Evolutionary conservation across 768 basidiomycete genomes (phyloP).

Genomic region (Tricholoma sp.): DNA sequence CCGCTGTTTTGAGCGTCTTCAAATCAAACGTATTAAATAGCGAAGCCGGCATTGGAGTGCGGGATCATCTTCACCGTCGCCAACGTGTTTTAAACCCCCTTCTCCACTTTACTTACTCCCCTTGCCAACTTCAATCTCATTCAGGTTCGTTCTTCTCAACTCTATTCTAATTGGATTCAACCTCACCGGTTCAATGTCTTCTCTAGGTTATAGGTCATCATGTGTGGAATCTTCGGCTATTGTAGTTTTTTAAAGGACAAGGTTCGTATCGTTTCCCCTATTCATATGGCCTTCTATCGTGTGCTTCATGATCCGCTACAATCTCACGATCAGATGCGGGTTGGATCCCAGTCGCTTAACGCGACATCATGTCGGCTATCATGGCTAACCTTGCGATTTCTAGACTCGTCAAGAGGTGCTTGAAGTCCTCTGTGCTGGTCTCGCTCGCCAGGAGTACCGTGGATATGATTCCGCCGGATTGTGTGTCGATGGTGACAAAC

Average conservation of each 20-base stretch:
- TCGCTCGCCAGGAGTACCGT: conserved; percentile 94
- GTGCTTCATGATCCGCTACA: neutral
- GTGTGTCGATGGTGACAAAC: conserved; percentile 87
- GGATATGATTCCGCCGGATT: conserved; percentile 96
- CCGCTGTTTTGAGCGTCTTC: neutral
- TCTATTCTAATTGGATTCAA: neutral
- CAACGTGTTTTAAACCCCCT: neutral
- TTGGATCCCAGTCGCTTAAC: neutral
- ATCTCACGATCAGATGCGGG: neutral
- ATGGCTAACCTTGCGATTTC: conserved; percentile 7
- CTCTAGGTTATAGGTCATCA: conserved; percentile 22
- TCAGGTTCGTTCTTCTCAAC: conserved; percentile 9
- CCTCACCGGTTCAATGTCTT: neutral
- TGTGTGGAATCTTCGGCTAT: conserved; percentile 98
- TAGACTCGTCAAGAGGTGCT: conserved; percentile 89
- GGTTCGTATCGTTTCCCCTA: conserved; percentile 40
- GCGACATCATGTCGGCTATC: neutral
- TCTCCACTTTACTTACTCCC: neutral
- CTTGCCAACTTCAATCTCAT: neutral
- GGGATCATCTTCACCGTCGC: neutral
- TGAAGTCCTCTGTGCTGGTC: conserved; percentile 85
- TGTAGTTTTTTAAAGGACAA: conserved; percentile 94
- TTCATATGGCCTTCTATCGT: neutral
- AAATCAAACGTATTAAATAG: neutral
- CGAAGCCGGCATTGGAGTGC: neutral